A percentile compares a stretch with the other conserved stretches of the same genome.
These are phyloP conservation scores for Vaucheria bursata DNA, from an alignment of 352 stramenopile genomes.

Conservation along the genomic window DNA sequence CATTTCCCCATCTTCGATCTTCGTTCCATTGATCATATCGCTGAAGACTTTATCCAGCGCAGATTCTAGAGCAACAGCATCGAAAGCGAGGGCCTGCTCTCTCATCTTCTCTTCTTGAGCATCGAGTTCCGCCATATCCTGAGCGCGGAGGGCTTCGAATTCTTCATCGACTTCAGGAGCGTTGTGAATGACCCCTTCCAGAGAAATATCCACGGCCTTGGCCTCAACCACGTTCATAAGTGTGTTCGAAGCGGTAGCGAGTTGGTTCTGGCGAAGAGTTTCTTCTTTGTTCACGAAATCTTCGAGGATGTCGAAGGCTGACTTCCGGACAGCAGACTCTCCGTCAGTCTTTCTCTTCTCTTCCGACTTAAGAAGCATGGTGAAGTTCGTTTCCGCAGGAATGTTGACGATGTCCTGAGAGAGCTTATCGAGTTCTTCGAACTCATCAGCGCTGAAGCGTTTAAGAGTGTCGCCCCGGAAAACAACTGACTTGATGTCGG, in stretches of 20 bases:
- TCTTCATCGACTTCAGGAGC: not conserved
- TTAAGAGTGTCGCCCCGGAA: not conserved
- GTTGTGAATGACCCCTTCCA: not conserved
- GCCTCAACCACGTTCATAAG: not conserved
- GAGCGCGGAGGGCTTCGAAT: not conserved
- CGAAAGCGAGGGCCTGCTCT: too few species aligned
- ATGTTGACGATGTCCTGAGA: not conserved
- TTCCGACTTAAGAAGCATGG: not conserved
- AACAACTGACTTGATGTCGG: not conserved
- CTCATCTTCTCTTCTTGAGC: too few species aligned
- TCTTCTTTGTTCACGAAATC: not conserved
- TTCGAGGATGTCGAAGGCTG: slow-evolving; percentile 1
- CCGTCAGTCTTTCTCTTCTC: not conserved
- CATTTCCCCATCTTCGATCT: too few species aligned
- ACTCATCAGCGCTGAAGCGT: not conserved
- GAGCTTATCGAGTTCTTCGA: slow-evolving; percentile 1
- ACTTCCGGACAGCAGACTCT: not conserved
- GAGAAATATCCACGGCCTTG: not conserved
- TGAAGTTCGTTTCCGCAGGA: not conserved
- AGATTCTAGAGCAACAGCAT: too few species aligned
- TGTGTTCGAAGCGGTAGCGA: not conserved
- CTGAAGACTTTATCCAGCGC: too few species aligned
- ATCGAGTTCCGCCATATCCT: too few species aligned
- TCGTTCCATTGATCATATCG: too few species aligned
- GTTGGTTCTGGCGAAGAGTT: not conserved